Conservation (phyloP, 1,284 basidiomycete species). For the Tylopilus sp. region DNA sequence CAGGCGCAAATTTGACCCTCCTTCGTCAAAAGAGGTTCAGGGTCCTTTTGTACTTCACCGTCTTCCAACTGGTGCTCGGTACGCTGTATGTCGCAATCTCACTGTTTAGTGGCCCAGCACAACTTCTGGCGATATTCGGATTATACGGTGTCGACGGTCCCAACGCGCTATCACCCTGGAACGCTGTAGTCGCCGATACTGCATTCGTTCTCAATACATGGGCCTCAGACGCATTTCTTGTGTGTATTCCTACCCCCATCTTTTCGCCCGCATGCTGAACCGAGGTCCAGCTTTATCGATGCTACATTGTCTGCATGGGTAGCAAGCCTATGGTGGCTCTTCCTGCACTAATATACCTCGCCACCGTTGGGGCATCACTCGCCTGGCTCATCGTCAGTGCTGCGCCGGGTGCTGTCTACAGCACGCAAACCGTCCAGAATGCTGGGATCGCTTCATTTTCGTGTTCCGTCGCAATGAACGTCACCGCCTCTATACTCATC, state of each 20-base stretch:
- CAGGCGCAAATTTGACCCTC: slow-evolving; percentile 24
- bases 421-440: slow-evolving; percentile 24
- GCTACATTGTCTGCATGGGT: slow-evolving; percentile 31
- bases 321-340: slow-evolving; percentile 5
- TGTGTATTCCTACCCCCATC: slow-evolving; percentile 13
- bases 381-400: slow-evolving; percentile 25
- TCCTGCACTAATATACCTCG: slow-evolving; percentile 27
- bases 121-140: slow-evolving; percentile 23
- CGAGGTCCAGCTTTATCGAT: slow-evolving; percentile 34
- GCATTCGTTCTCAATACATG: slow-evolving; percentile 38
- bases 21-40: slow-evolving; percentile 30
- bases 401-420: slow-evolving; percentile 22
- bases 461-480: slow-evolving; percentile 25
- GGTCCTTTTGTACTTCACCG: slow-evolving; percentile 24
- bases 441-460: slow-evolving; percentile 26
- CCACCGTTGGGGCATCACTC: slow-evolving; percentile 24
- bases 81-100: slow-evolving; percentile 31
- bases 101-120: slow-evolving; percentile 24
- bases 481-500: slow-evolving; percentile 27
- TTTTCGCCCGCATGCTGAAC: background rate
- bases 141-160: slow-evolving; percentile 17
- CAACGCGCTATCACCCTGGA: slow-evolving; percentile 27
- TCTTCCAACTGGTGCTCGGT: slow-evolving; percentile 30
- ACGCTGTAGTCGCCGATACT: slow-evolving; percentile 17
- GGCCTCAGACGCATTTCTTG: slow-evolving; percentile 36